Evolutionary conservation across 2,329 filamentous ascomycete genomes (phyloP).

Genomic region (Blastomyces silverae): DNA sequence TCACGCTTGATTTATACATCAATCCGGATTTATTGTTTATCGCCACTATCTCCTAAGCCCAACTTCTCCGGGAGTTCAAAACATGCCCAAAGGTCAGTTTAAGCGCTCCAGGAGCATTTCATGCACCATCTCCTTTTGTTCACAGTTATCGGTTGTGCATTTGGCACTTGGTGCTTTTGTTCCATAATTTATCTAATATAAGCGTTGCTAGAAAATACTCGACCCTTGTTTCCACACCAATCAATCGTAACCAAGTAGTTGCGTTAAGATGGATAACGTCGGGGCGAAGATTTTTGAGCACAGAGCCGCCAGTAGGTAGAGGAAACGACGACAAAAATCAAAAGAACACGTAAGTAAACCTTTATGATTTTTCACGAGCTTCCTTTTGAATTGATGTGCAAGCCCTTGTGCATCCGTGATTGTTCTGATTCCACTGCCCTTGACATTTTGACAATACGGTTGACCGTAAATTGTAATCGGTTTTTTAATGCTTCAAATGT

Average conservation of each 20-base stretch:
- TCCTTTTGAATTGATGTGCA: not conserved
- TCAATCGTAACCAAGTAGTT: not conserved
- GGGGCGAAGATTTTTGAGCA: constrained; percentile 14
- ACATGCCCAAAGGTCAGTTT: not conserved
- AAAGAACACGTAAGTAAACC: constrained; percentile 12
- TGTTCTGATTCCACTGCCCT: not conserved
- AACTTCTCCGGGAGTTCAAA: not conserved
- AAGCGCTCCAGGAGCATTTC: not conserved
- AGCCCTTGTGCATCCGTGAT: not conserved
- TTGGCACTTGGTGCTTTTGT: not conserved
- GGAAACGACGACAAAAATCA: constrained; percentile 9
- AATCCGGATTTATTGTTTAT: not conserved
- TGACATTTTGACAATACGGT: not conserved
- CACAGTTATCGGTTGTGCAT: not conserved
- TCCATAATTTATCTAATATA: not conserved
- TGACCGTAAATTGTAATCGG: not conserved
- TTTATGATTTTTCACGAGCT: not conserved
- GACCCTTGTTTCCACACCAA: not conserved
- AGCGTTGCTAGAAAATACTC: not conserved
- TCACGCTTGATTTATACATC: not conserved
- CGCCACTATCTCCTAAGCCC: not conserved
- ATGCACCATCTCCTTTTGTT: not conserved
- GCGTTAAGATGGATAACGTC: not conserved
- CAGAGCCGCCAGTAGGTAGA: constrained; percentile 10
- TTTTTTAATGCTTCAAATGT: not conserved